These are phyloP conservation scores for Drechslera avenae DNA, from an alignment of 2,329 filamentous ascomycete genomes.

Conservation along the genomic window DNA sequence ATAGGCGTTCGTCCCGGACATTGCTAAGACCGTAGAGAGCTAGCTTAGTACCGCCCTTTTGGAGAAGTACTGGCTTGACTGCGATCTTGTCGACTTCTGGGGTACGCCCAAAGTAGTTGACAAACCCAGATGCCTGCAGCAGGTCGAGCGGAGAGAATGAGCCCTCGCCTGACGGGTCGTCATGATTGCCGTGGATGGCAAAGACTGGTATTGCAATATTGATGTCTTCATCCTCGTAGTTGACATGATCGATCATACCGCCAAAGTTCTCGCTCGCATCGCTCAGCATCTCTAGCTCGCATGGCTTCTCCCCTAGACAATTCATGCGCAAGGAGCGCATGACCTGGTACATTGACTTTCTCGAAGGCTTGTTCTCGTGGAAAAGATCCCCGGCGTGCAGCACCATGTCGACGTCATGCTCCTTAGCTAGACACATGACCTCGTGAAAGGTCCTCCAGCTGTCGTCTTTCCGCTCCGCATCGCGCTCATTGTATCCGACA, in stretches of 20 bases:
- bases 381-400: conserved; percentile 93
- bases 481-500: conserved; percentile 94
- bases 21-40: conserved; percentile 95
- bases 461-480: conserved; percentile 92
- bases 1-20: conserved; percentile 91
- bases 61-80: conserved; percentile 87
- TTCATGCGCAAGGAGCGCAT: conserved; percentile 94
- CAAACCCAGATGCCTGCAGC: conserved; percentile 83
- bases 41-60: conserved; percentile 91
- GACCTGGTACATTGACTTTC: conserved; percentile 95
- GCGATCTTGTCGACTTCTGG: conserved; percentile 93
- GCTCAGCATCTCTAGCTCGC: conserved; percentile 90
- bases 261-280: conserved; percentile 92
- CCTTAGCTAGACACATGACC: conserved; percentile 85
- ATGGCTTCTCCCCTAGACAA: conserved; percentile 93
- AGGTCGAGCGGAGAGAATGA: conserved; percentile 90
- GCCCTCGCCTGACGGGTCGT: conserved; percentile 96
- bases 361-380: conserved; percentile 96
- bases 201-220: conserved; percentile 97
- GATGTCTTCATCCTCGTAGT: conserved; percentile 97
- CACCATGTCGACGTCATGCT: conserved; percentile 96
- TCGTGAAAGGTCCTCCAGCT: conserved; percentile 97
- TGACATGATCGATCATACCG: conserved; percentile 87
- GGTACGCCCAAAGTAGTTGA: conserved; percentile 95
- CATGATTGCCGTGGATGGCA: conserved; percentile 97